Percentiles rank a stretch among this genome's conserved stretches.
phyloP scores from a whole-genome alignment of 169 alveolate species.

The Condylostoma magnum region DNA sequence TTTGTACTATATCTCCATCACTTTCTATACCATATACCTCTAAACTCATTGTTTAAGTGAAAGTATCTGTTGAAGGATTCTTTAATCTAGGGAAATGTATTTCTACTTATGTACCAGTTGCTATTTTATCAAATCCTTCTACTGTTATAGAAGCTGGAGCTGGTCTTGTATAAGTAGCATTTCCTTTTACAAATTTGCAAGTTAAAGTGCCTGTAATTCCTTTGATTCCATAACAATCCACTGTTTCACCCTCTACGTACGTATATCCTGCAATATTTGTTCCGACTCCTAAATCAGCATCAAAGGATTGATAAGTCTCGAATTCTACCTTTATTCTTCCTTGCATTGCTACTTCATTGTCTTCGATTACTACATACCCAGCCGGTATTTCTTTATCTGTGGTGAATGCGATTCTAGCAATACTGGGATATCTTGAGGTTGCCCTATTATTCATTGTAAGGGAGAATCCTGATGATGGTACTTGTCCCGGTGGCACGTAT shows the following conservation, averaged over 20 bases:
- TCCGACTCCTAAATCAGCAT: background rate
- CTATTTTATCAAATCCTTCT: background rate
- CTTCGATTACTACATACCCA: background rate
- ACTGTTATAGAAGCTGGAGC: conserved; percentile 16
- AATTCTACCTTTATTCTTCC: background rate
- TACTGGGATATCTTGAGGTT: background rate
- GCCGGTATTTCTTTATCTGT: background rate
- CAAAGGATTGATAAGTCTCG: conserved; percentile 14
- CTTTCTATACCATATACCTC: no score
- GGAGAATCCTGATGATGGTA: background rate
- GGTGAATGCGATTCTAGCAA: conserved; percentile 5
- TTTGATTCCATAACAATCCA: no score
- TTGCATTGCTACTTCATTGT: background rate
- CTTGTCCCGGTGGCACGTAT: background rate
- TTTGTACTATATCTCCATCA: no score
- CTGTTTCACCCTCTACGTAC: no score
- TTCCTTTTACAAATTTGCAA: no score
- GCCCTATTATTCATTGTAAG: conserved; percentile 5
- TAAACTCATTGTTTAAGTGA: background rate
- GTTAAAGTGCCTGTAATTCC: no score
- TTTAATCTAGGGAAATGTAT: conserved; percentile 23
- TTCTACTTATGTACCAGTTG: background rate
- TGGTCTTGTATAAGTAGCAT: no score
- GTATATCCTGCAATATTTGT: no score
- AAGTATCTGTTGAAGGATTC: background rate